These are phyloP conservation scores for Triangularia setosa DNA, from an alignment of 2,329 filamentous ascomycete species.

Conservation along the genomic window DNA sequence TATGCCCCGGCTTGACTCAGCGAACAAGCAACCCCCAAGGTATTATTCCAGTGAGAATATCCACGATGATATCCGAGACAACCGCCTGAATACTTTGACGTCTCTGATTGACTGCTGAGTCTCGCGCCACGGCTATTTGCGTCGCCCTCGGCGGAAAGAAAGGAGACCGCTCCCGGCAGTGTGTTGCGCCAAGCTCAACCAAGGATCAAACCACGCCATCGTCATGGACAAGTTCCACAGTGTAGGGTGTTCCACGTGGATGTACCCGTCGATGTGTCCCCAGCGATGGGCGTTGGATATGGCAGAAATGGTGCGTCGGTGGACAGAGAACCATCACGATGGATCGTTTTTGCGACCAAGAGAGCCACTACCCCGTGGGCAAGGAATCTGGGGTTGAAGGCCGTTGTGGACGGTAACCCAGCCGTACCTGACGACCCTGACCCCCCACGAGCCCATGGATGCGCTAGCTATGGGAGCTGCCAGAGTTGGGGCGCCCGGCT, in stretches of 20 bases:
- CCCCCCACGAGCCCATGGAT: background rate
- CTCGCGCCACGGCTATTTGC: background rate
- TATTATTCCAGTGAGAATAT: background rate
- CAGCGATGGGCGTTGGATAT: background rate
- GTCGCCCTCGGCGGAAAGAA: background rate
- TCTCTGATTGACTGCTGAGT: background rate
- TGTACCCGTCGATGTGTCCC: background rate
- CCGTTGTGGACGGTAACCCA: background rate
- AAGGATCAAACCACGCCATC: background rate
- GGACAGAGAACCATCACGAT: background rate
- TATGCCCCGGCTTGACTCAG: conserved; percentile 4
- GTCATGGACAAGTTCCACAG: background rate
- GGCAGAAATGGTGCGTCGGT: background rate
- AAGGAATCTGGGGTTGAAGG: background rate
- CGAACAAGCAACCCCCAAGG: background rate
- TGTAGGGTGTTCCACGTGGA: background rate
- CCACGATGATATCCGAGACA: background rate
- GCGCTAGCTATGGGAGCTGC: background rate
- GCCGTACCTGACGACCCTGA: background rate
- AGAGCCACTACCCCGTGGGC: background rate
- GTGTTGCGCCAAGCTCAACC: background rate
- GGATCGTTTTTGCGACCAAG: background rate
- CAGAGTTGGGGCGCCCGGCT: background rate
- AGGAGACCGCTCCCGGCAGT: background rate
- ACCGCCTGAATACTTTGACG: background rate